Evolutionary conservation across 495 filamentous ascomycete genomes (phyloP).

Genomic region (Corynascus novoguineensis): DNA sequence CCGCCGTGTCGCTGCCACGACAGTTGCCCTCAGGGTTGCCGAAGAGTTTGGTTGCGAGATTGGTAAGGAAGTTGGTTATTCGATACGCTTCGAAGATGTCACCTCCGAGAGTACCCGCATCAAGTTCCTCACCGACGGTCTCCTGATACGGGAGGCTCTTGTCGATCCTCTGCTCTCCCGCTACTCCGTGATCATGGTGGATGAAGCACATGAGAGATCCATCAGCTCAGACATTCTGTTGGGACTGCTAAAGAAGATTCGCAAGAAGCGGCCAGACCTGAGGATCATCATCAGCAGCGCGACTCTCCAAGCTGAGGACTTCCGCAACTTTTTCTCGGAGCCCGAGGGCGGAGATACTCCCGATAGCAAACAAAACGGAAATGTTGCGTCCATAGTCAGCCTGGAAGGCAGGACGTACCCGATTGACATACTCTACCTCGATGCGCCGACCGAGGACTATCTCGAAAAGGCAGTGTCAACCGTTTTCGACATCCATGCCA

Average conservation of each 20-base stretch:
- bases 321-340: slow-evolving; percentile 71
- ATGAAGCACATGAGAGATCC: slow-evolving; percentile 95
- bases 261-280: slow-evolving; percentile 72
- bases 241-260: slow-evolving; percentile 91
- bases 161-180: slow-evolving; percentile 87
- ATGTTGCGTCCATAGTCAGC: slow-evolving; percentile 70
- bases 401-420: slow-evolving; percentile 89
- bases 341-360: slow-evolving; percentile 40
- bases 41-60: slow-evolving; percentile 88
- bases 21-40: slow-evolving; percentile 83
- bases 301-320: slow-evolving; percentile 86
- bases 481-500: slow-evolving; percentile 88
- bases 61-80: slow-evolving; percentile 94
- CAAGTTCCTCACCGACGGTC: slow-evolving; percentile 94
- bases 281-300: slow-evolving; percentile 91
- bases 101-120: slow-evolving; percentile 85
- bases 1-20: slow-evolving; percentile 85
- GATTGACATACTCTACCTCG: slow-evolving; percentile 82
- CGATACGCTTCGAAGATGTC: slow-evolving; percentile 92
- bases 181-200: slow-evolving; percentile 97
- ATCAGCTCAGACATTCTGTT: slow-evolving; percentile 91
- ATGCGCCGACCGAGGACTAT: slow-evolving; percentile 79
- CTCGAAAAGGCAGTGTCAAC: slow-evolving; percentile 81
- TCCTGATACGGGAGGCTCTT: slow-evolving; percentile 88
- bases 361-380: slow-evolving; percentile 34